phyloP scores from a whole-genome alignment of 768 basidiomycete species.

The Suillus variegatus region DNA sequence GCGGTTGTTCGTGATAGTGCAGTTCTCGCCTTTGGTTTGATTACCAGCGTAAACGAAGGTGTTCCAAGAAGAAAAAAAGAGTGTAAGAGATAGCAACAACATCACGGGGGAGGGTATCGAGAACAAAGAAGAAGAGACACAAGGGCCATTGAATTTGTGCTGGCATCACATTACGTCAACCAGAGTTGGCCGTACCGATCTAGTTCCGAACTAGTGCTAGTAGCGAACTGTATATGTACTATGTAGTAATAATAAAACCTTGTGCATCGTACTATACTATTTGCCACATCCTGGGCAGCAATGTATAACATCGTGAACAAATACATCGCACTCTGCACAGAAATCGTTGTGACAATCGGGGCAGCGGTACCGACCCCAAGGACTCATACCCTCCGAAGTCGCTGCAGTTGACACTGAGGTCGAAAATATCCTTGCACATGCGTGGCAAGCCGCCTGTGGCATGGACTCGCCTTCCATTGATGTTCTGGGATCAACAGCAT shows the following conservation, averaged over 20 bases:
- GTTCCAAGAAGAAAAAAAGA: conserved; percentile 52
- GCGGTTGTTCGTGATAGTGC: conserved; percentile 58
- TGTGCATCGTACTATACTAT: conserved; percentile 33
- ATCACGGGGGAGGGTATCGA: conserved; percentile 17
- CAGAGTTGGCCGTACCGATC: background rate
- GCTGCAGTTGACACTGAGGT: conserved; percentile 36
- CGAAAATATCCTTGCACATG: conserved; percentile 76
- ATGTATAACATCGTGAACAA: conserved; percentile 93
- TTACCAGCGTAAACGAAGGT: conserved; percentile 48
- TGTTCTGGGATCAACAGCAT: conserved; percentile 30
- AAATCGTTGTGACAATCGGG: conserved; percentile 85
- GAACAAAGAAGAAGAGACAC: conserved; percentile 4
- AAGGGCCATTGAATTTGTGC: background rate
- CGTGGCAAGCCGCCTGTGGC: conserved; percentile 59
- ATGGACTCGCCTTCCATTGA: conserved; percentile 39
- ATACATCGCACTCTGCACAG: conserved; percentile 94
- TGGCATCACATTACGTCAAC: background rate
- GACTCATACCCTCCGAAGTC: conserved; percentile 70
- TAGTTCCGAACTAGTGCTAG: background rate
- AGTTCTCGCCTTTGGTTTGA: conserved; percentile 45
- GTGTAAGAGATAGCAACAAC: conserved; percentile 41
- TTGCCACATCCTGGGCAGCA: conserved; percentile 88
- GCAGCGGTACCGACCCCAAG: conserved; percentile 87
- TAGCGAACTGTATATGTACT: too few relatives aligned
- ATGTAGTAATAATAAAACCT: background rate